Evolutionary conservation across 2,329 filamentous ascomycete genomes (phyloP), one percentile per base, ranked within the genome.

Genomic region (Cordyceps cateniannulata): DNA sequence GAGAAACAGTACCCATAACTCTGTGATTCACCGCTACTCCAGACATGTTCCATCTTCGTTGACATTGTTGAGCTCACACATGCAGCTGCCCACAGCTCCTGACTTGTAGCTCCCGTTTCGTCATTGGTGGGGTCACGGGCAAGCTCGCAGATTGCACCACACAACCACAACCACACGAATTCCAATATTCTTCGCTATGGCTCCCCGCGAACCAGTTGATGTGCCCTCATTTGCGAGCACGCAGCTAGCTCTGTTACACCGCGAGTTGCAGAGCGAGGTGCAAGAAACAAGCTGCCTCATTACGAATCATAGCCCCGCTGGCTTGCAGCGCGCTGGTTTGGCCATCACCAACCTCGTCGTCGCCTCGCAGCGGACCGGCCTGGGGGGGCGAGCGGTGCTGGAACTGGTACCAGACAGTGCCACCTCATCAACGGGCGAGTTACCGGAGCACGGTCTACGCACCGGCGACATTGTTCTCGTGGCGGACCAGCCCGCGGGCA

Each of bases 371-470:
- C 87, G 93, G 32, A 99, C 95, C 0, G 95, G 95, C 0, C 80
- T 97, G 42, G 95, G 93, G 18, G 95, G 95, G n/a, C 90, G 91
- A 65, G 91, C 90, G 0, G 88, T 99, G 1, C 77, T 97, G 3
- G 93, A 97, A 72, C 85, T 99, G 1, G 76, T 77, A 18, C 78
- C 85, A 0, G 93, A 97, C 69, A 76, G 84, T n/a, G 89, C 91
- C 0, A 82, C 88, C 2, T 80, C 83, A 4, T 57, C 65, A 16
- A 69, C 69, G 22, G 74, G 78, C 0, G 84, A 85, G 64, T 76
- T 93, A 22, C 86, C 87, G 1, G 87, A 91, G 70, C 90, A 93
- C 77, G 89, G 89, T 27, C 77, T 95, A 56, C 81, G 90, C 2
- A 81, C 85, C 0, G 91, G 91, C 1, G 91, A 95, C 72, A 90